phyloP scores from a whole-genome alignment of 306 rosid species.

The Trifolium subterraneum region DNA sequence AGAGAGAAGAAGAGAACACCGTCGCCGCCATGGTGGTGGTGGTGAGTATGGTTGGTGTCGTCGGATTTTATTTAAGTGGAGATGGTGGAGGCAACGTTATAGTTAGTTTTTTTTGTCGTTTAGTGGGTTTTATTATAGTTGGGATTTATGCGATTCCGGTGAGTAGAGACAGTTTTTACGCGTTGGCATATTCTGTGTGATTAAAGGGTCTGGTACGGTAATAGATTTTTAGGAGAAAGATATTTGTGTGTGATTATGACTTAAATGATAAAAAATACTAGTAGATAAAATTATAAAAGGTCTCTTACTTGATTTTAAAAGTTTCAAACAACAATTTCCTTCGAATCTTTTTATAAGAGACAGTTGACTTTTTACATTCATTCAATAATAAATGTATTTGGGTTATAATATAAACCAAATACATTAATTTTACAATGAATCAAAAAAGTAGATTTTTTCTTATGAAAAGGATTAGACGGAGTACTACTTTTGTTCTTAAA shows the following conservation, averaged over 20 bases:
- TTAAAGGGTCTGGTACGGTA: neutral
- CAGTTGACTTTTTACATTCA: too few relatives aligned
- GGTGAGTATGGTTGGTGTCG: neutral
- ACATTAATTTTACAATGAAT: too few relatives aligned
- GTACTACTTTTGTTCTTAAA: too few relatives aligned
- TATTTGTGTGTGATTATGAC: neutral
- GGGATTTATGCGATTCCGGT: neutral
- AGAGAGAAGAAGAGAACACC: constrained; percentile 34
- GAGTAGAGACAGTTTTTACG: neutral
- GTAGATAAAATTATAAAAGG: too few relatives aligned
- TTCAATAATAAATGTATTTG: too few relatives aligned
- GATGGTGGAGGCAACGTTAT: neutral
- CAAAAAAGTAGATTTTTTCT: too few relatives aligned
- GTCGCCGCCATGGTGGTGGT: neutral
- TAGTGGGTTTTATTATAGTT: constrained; percentile 8
- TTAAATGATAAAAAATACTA: too few relatives aligned
- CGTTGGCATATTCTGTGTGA: constrained; percentile 4
- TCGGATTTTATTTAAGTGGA: constrained; percentile 12
- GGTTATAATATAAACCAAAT: too few relatives aligned
- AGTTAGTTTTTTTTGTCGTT: constrained; percentile 15
- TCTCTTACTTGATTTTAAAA: too few relatives aligned
- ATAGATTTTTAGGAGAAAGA: constrained; percentile 3
- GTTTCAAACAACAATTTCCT: too few relatives aligned
- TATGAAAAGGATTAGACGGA: too few relatives aligned
- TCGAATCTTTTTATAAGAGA: too few relatives aligned